Percentiles rank a stretch among this genome's conserved stretches.
Conservation (phyloP, 257 asterid species). For the Solanum stenotomum region DNA sequence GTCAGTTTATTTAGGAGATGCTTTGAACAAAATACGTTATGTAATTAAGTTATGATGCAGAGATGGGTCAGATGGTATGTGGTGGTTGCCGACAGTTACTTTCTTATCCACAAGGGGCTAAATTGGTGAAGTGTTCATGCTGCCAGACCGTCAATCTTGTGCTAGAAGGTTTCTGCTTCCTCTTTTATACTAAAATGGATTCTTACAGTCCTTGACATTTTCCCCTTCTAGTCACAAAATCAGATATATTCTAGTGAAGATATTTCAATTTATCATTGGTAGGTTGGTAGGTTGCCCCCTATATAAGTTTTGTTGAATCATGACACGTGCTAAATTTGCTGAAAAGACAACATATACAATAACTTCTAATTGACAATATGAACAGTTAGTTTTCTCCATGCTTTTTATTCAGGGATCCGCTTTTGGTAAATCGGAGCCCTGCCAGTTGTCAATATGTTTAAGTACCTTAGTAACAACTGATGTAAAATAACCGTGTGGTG, state of each 20-base stretch:
- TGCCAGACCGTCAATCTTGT: constrained; percentile 78
- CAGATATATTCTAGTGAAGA: not conserved
- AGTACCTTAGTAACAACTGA: not conserved
- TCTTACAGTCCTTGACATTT: not conserved
- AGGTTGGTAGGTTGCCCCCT: not conserved
- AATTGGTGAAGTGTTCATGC: constrained; percentile 68
- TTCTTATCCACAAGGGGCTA: constrained; percentile 70
- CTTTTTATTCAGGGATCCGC: not conserved
- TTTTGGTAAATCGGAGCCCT: not conserved
- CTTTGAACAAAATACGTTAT: not conserved
- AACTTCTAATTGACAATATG: not conserved
- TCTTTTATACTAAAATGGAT: not conserved
- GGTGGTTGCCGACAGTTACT: constrained; percentile 73
- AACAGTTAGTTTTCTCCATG: not conserved
- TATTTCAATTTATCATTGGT: not conserved
- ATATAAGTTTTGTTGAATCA: not conserved
- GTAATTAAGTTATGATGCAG: constrained; percentile 28
- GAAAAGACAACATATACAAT: not conserved
- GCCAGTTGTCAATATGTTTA: not conserved
- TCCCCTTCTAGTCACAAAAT: not conserved
- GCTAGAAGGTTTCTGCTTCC: constrained; percentile 57
- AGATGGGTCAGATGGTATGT: constrained; percentile 78
- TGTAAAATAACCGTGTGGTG: not conserved
- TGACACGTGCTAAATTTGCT: not conserved
- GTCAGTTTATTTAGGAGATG: not conserved